A percentile compares a stretch with the other conserved stretches of the same genome.
These are phyloP conservation scores for Xerocomellus amylosporus DNA, from an alignment of 768 basidiomycete genomes.

Conservation along the genomic window DNA sequence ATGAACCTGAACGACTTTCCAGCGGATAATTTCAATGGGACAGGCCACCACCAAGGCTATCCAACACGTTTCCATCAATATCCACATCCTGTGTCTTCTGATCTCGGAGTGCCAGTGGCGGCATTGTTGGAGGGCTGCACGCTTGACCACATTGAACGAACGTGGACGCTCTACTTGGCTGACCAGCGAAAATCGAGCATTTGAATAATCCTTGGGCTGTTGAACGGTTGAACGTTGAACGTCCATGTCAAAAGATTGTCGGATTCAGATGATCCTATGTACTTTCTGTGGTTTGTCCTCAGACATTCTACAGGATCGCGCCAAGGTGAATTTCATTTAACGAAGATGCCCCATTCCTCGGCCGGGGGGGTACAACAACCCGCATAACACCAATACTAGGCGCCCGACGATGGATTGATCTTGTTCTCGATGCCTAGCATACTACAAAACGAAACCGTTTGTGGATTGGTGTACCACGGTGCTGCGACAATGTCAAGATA, in stretches of 20 bases:
- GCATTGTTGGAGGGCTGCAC: too few relatives aligned
- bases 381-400: not conserved
- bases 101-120: too few relatives aligned
- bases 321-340: too few relatives aligned
- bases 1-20: not conserved
- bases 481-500: constrained; percentile 41
- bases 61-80: not conserved
- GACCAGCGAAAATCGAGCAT: not conserved
- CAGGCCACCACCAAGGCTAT: too few relatives aligned
- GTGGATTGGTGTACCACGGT: constrained; percentile 79
- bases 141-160: not conserved
- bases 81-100: not conserved
- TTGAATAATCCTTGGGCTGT: not conserved
- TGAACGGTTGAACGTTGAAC: too few relatives aligned
- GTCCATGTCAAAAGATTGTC: too few relatives aligned
- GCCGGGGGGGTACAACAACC: not conserved
- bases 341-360: not conserved
- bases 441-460: constrained; percentile 81
- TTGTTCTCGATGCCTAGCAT: constrained; percentile 80
- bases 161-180: not conserved
- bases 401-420: constrained; percentile 37
- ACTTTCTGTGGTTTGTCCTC: too few relatives aligned
- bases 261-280: too few relatives aligned
- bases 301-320: too few relatives aligned
- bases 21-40: too few relatives aligned